Percentiles rank a stretch among this genome's conserved stretches.
Conservation (phyloP, 1,139 yeast genomes). For the Kodamaea arcana region DNA sequence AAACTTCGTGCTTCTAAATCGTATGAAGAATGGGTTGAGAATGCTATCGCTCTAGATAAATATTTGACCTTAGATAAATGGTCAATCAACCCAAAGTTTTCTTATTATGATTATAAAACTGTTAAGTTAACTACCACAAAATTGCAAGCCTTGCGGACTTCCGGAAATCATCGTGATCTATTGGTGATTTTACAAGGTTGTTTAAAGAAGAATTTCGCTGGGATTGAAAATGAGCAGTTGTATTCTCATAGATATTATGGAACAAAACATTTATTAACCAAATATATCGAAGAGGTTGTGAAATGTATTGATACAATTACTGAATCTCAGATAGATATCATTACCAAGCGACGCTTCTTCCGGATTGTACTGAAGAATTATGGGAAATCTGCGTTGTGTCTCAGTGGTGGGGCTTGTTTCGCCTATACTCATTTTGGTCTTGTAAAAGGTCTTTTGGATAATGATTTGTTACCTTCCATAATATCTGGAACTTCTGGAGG, state of each 20-base stretch:
- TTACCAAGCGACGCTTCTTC: conserved; percentile 52
- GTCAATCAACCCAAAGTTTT: conserved; percentile 59
- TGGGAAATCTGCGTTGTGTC: conserved; percentile 69
- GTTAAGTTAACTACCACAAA: conserved; percentile 48
- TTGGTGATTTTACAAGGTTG: conserved; percentile 62
- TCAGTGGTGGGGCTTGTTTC: conserved; percentile 80
- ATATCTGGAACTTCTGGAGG: conserved; percentile 83
- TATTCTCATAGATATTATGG: conserved; percentile 77
- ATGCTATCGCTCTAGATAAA: conserved; percentile 56
- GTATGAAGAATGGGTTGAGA: conserved; percentile 60
- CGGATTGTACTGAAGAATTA: conserved; percentile 57
- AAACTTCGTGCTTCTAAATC: conserved; percentile 44
- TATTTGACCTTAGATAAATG: conserved; percentile 59
- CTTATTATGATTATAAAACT: conserved; percentile 66
- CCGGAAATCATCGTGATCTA: conserved; percentile 41
- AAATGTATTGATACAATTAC: conserved; percentile 44
- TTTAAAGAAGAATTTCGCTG: conserved; percentile 70
- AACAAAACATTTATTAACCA: conserved; percentile 58
- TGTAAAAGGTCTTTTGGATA: conserved; percentile 65
- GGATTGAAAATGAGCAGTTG: conserved; percentile 67
- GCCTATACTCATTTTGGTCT: conserved; percentile 78
- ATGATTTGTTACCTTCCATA: conserved; percentile 62
- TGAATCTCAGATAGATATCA: conserved; percentile 33
- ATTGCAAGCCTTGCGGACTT: conserved; percentile 33
- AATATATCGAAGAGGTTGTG: conserved; percentile 52